These are phyloP conservation scores for Picochlorum sp. DNA, from an alignment of 139 green algal genomes.

Conservation along the genomic window DNA sequence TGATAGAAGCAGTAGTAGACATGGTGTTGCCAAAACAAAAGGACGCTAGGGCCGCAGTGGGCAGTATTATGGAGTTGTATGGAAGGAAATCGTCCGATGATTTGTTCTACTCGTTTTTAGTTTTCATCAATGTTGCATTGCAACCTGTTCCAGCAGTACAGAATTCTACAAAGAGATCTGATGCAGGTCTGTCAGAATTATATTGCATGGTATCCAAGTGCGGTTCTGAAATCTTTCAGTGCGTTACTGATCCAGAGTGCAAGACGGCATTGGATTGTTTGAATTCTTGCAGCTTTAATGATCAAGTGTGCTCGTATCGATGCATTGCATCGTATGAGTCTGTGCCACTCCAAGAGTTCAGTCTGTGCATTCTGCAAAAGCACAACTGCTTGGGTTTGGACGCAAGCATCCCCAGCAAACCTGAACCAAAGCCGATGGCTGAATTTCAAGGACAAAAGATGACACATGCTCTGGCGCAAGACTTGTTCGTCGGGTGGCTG, in stretches of 20 bases:
- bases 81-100: constrained; percentile 51
- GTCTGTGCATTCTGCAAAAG: constrained; percentile 89
- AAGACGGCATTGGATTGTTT: constrained; percentile 76
- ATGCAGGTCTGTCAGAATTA: constrained; percentile 10
- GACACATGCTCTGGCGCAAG: constrained; percentile 72
- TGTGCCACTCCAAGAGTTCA: constrained; percentile 72
- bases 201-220: constrained; percentile 77
- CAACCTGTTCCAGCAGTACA: constrained; percentile 23
- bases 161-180: constrained; percentile 19
- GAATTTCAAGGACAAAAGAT: constrained; percentile 63
- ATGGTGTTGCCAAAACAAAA: not conserved
- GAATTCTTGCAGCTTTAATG: constrained; percentile 67
- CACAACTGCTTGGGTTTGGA: constrained; percentile 86
- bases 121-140: constrained; percentile 63
- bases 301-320: constrained; percentile 78
- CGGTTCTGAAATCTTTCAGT: constrained; percentile 53
- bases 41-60: not conserved
- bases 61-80: constrained; percentile 41
- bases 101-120: constrained; percentile 68
- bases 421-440: constrained; percentile 67
- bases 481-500: constrained; percentile 56
- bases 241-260: constrained; percentile 67
- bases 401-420: constrained; percentile 35
- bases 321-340: constrained; percentile 92
- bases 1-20: not conserved